phyloP scores from a whole-genome alignment of 2,329 filamentous ascomycete genomes.

The Aspergillus aculeatus region DNA sequence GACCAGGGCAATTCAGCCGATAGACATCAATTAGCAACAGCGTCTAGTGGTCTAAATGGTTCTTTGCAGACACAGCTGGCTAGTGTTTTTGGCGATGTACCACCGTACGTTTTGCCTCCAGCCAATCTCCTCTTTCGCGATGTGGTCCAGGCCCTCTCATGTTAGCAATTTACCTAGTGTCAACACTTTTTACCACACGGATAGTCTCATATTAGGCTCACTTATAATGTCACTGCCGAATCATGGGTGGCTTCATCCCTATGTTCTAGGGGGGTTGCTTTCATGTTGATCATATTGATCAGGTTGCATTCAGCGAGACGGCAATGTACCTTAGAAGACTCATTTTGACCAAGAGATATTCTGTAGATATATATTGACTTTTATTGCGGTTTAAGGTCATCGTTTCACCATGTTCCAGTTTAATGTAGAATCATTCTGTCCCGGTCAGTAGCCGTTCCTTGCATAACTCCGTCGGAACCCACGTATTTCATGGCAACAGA shows the following conservation, averaged over 20 bases:
- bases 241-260: no score
- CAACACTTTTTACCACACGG: not conserved
- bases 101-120: conserved; percentile 40
- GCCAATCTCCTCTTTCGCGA: conserved; percentile 39
- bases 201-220: not conserved
- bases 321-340: no score
- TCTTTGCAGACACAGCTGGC: conserved; percentile 30
- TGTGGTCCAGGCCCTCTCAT: conserved; percentile 32
- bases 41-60: not conserved
- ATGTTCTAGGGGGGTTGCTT: no score
- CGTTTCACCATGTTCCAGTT: not conserved
- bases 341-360: no score
- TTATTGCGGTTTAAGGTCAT: no score
- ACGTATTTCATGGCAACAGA: no score
- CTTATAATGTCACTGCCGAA: not conserved
- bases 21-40: not conserved
- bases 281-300: no score
- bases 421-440: not conserved
- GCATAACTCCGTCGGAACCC: no score
- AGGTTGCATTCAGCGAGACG: no score
- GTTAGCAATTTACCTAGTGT: conserved; percentile 3
- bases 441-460: no score
- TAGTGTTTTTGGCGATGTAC: conserved; percentile 38
- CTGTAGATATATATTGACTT: no score
- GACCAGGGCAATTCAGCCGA: not conserved